Conservation (phyloP, 768 basidiomycete genomes). For the Xerocomellus intermedius region DNA sequence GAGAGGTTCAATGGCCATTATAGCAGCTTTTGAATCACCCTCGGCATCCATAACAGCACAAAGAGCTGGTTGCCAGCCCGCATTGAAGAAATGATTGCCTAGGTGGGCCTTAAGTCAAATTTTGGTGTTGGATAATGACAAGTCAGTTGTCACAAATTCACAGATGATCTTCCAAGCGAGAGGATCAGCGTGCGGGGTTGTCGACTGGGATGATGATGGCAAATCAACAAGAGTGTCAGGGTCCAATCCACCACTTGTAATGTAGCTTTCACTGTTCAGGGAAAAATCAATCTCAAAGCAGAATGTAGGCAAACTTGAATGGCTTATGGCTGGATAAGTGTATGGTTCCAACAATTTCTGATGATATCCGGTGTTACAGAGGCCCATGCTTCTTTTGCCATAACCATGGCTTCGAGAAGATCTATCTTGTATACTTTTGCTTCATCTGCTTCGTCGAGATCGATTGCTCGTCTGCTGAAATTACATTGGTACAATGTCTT, state of each 20-base stretch:
- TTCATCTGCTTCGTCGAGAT: too few relatives aligned
- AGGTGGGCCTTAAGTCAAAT: slow-evolving; percentile 4
- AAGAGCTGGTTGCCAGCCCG: slow-evolving; percentile 4
- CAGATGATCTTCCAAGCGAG: background rate
- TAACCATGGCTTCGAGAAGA: too few relatives aligned
- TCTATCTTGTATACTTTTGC: too few relatives aligned
- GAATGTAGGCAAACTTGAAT: background rate
- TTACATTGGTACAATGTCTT: background rate
- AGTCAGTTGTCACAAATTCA: background rate
- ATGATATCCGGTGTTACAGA: background rate
- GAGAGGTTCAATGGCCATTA: background rate
- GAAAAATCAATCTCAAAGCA: too few relatives aligned
- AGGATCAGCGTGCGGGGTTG: background rate
- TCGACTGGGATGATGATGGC: background rate
- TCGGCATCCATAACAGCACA: slow-evolving; percentile 9
- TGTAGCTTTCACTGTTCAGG: too few relatives aligned
- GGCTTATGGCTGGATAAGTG: background rate
- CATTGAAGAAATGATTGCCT: slow-evolving; percentile 3
- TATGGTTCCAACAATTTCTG: background rate
- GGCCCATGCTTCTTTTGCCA: background rate
- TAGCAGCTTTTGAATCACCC: background rate
- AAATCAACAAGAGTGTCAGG: background rate
- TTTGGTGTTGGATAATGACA: slow-evolving; percentile 10
- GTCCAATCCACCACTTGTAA: too few relatives aligned
- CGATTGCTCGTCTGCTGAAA: background rate